These are phyloP conservation scores for Fusarium oxysporum DNA, from an alignment of 2,329 filamentous ascomycete genomes.

Conservation along the genomic window DNA sequence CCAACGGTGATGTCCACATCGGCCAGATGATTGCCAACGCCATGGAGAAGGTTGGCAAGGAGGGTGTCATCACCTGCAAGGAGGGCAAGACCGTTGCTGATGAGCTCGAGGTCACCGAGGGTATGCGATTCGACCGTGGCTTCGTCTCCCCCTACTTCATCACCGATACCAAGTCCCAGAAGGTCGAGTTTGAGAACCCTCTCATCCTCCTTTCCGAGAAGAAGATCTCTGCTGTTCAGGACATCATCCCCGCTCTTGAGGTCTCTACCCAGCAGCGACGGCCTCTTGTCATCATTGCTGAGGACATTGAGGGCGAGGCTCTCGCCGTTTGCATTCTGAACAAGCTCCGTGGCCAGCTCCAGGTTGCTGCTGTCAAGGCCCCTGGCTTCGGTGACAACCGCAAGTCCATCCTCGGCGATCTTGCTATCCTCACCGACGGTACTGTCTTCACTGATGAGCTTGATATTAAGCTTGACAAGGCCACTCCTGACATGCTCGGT, in stretches of 20 bases:
- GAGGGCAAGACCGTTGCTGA: slow-evolving; percentile 99
- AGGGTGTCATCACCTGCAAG: slow-evolving; percentile 99
- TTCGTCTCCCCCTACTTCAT: slow-evolving; percentile 99
- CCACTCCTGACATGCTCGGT: slow-evolving; percentile 93
- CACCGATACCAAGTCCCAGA: slow-evolving; percentile 97
- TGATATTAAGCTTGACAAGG: slow-evolving; percentile 99
- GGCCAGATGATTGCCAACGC: slow-evolving; percentile 96
- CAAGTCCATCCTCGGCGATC: slow-evolving; percentile 98
- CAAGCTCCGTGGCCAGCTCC: slow-evolving; percentile 99
- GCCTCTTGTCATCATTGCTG: slow-evolving; percentile 96
- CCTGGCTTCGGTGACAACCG: slow-evolving; percentile 99
- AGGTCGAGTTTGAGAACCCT: slow-evolving; percentile 99
- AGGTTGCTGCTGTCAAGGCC: slow-evolving; percentile 98
- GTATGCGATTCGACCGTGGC: slow-evolving; percentile 99
- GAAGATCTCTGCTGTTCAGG: slow-evolving; percentile 99
- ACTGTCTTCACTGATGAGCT: slow-evolving; percentile 99
- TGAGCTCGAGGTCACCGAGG: slow-evolving; percentile 98
- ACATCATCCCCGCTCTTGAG: slow-evolving; percentile 98
- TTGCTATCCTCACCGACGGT: slow-evolving; percentile 94
- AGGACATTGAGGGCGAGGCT: slow-evolving; percentile 99
- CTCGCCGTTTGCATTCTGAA: slow-evolving; percentile 99
- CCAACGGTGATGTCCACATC: slow-evolving; percentile 96
- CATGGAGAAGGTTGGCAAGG: slow-evolving; percentile 99
- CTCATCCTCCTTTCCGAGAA: slow-evolving; percentile 98
- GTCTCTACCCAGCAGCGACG: slow-evolving; percentile 95